Evolutionary conservation across 257 asterid species (phyloP).

Genomic region (Solanum paucissectum): DNA sequence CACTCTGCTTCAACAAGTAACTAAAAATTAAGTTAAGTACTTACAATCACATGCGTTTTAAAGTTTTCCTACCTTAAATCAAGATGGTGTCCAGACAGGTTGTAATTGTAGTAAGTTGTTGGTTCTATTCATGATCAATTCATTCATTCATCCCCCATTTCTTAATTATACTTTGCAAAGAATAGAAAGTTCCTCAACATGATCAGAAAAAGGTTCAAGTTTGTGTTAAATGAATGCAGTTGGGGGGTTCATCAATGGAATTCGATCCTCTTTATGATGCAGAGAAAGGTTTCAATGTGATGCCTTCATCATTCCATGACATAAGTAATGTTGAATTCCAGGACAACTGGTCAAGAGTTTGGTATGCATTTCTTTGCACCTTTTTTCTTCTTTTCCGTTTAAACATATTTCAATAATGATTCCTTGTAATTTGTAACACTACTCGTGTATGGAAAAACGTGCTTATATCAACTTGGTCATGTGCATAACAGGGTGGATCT

Average conservation of each 20-base stretch:
- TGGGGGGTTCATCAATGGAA: conserved; percentile 70
- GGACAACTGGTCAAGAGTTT: conserved; percentile 92
- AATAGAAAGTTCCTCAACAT: background rate
- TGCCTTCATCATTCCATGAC: conserved; percentile 92
- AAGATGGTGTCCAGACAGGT: background rate
- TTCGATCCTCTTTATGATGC: conserved; percentile 76
- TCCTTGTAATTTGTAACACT: background rate
- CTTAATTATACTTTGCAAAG: background rate
- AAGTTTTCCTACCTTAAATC: background rate
- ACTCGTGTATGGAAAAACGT: background rate
- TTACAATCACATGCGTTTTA: background rate
- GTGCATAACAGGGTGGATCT: conserved; percentile 78
- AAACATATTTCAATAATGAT: background rate
- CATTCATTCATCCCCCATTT: background rate
- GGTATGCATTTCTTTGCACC: conserved; percentile 32
- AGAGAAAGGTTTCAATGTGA: conserved; percentile 69
- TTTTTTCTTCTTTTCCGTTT: background rate
- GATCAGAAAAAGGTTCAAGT: background rate
- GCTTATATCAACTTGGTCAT: background rate
- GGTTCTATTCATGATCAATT: background rate
- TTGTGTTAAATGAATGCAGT: conserved; percentile 27
- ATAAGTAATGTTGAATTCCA: conserved; percentile 86
- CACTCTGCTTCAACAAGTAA: background rate
- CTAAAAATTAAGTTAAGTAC: background rate
- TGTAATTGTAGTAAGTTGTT: background rate